Evolutionary conservation across 2,329 filamentous ascomycete genomes (phyloP), one percentile per base, ranked within the genome.

Genomic region (Phialocephala sp.): DNA sequence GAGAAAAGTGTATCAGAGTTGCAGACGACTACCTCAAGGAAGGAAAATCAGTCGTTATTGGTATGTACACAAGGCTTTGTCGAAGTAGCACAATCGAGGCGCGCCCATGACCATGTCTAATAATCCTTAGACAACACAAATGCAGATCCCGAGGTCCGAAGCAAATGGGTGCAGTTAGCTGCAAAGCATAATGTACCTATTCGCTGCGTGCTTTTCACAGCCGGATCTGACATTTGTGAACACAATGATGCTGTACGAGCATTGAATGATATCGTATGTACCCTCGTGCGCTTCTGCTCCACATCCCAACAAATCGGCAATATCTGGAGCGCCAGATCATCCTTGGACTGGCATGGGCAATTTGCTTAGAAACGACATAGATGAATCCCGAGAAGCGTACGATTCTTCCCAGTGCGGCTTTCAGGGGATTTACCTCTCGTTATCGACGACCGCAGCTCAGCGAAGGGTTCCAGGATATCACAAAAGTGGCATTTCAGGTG

Each of bases 241-340:
- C 95, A 99, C 80, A 99, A 99, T 75, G 91, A 97, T 75, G 87
- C 86, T 1, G 91, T 97, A 58, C 87, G 95, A 66, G 87, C 93
- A 1, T 81, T 94, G 73, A 89, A 89, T 72, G 58, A 62, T 27
- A 65, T 32, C 22, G 73, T 77, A 71, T 64, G 73, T 72, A 64
- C 24, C 59, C 43, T 57, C 61, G 47, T 67, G 22, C 59, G 43
- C 61, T 64, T 64, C 8, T 32, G 18, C 22, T 39, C 22, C 18
- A n/a, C 22, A 18, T 32, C 45, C 41, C 63, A 67, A 59, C 45
- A 56, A 50, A 57, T 54, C 50, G 50, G 54, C 50, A 35, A 54
- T 54, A 54, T 54, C n/a, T 54, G 24, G 11, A 54, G 47, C 27
- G 24, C 24, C 50, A 35, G 22, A 35, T 32, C 14, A 62, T 50